Evolutionary conservation across 2,329 filamentous ascomycete genomes (phyloP).

Genomic region (Trichoderma guizhouense): DNA sequence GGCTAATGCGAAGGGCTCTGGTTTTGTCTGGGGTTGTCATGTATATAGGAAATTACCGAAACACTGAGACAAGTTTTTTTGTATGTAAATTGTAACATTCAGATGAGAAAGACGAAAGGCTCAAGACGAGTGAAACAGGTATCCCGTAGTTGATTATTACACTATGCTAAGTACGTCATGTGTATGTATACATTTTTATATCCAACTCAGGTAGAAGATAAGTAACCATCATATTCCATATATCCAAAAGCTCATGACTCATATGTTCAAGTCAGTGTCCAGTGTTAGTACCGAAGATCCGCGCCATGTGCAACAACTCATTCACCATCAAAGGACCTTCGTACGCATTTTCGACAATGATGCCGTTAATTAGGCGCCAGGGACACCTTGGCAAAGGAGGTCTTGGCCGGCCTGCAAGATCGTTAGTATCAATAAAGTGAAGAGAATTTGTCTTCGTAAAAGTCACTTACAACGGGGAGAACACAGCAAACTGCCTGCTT

Average conservation of each 20-base stretch:
- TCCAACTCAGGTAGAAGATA: neutral
- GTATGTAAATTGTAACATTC: neutral
- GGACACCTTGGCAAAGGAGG: slow-evolving; percentile 8
- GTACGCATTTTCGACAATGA: neutral
- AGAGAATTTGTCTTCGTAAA: accelerated
- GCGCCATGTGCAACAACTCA: neutral
- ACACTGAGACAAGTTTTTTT: neutral
- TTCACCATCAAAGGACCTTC: neutral
- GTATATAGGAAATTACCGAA: neutral
- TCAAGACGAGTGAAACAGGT: neutral
- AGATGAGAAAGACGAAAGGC: neutral
- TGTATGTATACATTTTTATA: neutral
- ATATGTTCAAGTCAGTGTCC: neutral
- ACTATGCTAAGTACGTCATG: neutral
- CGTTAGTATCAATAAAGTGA: neutral
- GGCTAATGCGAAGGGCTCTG: neutral
- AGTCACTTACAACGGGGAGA: slow-evolving; percentile 17
- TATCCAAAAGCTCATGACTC: neutral
- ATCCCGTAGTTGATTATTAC: neutral
- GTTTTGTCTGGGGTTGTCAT: neutral
- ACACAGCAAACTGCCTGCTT: neutral
- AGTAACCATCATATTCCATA: neutral
- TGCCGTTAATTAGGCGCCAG: neutral
- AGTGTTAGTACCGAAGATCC: neutral
- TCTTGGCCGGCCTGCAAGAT: neutral